Conservation (phyloP, 768 basidiomycete genomes). For the Panellus pusillus region DNA sequence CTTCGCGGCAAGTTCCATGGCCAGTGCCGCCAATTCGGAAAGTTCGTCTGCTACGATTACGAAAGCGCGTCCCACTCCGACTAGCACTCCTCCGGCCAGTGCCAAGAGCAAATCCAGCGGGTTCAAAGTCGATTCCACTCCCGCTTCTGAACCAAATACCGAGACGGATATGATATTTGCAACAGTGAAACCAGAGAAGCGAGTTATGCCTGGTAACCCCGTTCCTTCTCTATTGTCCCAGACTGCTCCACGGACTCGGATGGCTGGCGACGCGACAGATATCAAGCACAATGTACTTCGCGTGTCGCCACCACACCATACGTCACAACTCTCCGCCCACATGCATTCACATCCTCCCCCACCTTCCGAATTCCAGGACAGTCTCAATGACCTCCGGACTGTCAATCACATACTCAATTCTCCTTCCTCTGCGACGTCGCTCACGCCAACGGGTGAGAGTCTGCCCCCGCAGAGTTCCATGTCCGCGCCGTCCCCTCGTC, state of each 20-base stretch:
- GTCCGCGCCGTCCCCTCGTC: background rate
- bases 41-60: conserved; percentile 44
- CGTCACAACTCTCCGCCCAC: conserved; percentile 43
- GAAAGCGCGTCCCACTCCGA: conserved; percentile 41
- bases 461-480: conserved; percentile 12
- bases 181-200: conserved; percentile 16
- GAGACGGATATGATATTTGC: background rate
- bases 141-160: conserved; percentile 12
- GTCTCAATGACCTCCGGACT: background rate
- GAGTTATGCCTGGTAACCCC: conserved; percentile 23
- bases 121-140: conserved; percentile 10
- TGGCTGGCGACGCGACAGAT: conserved; percentile 24
- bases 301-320: conserved; percentile 40
- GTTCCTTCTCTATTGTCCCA: conserved; percentile 62
- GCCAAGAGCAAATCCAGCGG: conserved; percentile 20
- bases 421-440: conserved; percentile 16
- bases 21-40: conserved; percentile 30
- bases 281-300: conserved; percentile 29
- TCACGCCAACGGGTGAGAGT: conserved; percentile 18
- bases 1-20: conserved; percentile 18
- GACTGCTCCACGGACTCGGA: conserved; percentile 49
- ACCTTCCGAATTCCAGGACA: conserved; percentile 25
- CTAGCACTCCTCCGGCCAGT: conserved; percentile 33
- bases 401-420: conserved; percentile 6
- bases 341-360: conserved; percentile 34